phyloP scores from a whole-genome alignment of 2,329 filamentous ascomycete genomes.

The Xylaria sp. region DNA sequence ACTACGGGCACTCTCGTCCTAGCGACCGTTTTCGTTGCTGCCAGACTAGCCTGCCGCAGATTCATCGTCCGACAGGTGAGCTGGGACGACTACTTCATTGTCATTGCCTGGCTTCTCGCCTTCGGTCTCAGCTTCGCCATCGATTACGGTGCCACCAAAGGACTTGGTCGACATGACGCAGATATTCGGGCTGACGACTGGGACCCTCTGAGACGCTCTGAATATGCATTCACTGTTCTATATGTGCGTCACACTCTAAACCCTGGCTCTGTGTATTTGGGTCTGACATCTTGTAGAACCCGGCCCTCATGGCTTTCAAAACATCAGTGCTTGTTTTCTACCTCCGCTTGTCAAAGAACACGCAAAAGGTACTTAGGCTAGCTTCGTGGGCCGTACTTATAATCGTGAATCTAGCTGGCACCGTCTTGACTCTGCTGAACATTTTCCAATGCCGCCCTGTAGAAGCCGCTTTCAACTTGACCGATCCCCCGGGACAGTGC shows the following conservation, averaged over 20 bases:
- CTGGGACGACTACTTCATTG: constrained; percentile 84
- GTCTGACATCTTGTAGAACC: constrained; percentile 69
- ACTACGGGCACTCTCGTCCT: constrained; percentile 75
- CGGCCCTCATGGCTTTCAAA: constrained; percentile 89
- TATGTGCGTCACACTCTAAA: constrained; percentile 59
- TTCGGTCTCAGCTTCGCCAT: constrained; percentile 76
- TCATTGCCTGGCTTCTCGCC: constrained; percentile 79
- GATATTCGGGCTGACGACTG: constrained; percentile 66
- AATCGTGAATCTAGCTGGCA: constrained; percentile 81
- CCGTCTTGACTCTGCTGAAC: constrained; percentile 85
- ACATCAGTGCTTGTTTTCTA: constrained; percentile 94
- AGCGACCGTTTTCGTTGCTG: constrained; percentile 78
- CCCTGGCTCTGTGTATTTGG: constrained; percentile 11
- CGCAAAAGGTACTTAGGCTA: constrained; percentile 78
- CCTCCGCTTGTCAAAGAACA: constrained; percentile 81
- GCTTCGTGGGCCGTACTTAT: constrained; percentile 83
- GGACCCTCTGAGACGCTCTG: constrained; percentile 64
- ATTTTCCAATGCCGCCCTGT: constrained; percentile 87
- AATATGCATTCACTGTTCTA: constrained; percentile 73
- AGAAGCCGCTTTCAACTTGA: constrained; percentile 71
- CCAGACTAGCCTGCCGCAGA: constrained; percentile 78
- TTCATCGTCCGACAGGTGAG: constrained; percentile 77
- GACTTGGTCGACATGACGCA: constrained; percentile 74
- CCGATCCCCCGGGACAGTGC: constrained; percentile 55
- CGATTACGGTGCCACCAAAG: constrained; percentile 70